These are phyloP conservation scores for Zasmidium cellare DNA, from an alignment of 2,329 filamentous ascomycete genomes.

Conservation along the genomic window DNA sequence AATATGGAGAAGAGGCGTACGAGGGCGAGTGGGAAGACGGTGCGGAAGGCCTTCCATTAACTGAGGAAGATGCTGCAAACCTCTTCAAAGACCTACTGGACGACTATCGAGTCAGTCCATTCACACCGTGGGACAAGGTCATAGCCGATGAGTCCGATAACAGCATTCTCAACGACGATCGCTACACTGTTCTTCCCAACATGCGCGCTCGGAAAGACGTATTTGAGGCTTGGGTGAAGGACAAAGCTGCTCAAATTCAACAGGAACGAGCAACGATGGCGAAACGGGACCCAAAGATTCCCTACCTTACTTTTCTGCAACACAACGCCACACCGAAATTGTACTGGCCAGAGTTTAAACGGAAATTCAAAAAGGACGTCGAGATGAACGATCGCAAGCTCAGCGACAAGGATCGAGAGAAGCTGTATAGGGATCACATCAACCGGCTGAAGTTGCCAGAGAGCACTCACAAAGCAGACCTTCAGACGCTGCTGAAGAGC, in stretches of 20 bases:
- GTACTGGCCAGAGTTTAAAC: conserved; percentile 95
- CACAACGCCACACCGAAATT: conserved; percentile 83
- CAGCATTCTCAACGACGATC: conserved; percentile 76
- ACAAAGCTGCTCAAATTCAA: conserved; percentile 71
- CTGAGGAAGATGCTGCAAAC: conserved; percentile 71
- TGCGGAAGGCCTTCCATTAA: conserved; percentile 68
- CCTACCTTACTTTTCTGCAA: conserved; percentile 79
- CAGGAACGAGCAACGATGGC: conserved; percentile 72
- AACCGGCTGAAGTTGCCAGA: conserved; percentile 64
- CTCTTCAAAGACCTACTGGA: conserved; percentile 85
- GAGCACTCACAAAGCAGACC: conserved; percentile 67
- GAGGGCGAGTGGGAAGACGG: conserved; percentile 65
- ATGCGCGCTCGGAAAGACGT: conserved; percentile 79
- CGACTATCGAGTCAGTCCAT: conserved; percentile 80
- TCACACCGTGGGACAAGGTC: conserved; percentile 86
- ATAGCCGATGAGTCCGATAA: conserved; percentile 66
- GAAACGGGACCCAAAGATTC: conserved; percentile 78
- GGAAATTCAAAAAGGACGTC: conserved; percentile 81
- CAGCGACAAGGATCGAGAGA: conserved; percentile 70
- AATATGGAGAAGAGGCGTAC: conserved; percentile 66
- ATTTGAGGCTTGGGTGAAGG: conserved; percentile 80
- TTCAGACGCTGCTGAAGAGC: conserved; percentile 64
- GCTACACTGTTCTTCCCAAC: conserved; percentile 80
- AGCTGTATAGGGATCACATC: conserved; percentile 74
- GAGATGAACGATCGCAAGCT: conserved; percentile 71